A percentile compares a stretch with the other conserved stretches of the same genome.
These are phyloP conservation scores for Aspergillus eucalypticola DNA, from an alignment of 2,329 filamentous ascomycete species.

Conservation along the genomic window DNA sequence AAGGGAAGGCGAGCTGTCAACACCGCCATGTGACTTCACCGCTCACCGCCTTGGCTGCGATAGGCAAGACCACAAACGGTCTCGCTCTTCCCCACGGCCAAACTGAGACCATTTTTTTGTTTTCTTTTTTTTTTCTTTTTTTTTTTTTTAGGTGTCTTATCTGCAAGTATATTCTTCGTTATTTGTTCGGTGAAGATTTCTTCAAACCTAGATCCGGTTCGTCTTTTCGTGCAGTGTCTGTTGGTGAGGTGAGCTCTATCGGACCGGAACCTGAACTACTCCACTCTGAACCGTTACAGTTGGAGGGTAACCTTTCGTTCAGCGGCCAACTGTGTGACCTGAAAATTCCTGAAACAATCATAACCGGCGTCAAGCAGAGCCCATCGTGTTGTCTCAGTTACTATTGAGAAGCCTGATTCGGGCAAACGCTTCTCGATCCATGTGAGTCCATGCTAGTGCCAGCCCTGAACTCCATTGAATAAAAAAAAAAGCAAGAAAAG, in stretches of 20 bases:
- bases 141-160: background rate
- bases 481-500: conserved; percentile 9
- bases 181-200: background rate
- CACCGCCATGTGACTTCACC: conserved; percentile 35
- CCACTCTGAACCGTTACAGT: conserved; percentile 18
- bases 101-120: background rate
- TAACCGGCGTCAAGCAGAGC: conserved; percentile 10
- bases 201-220: background rate
- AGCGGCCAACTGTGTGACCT: conserved; percentile 9
- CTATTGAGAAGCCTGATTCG: conserved; percentile 28
- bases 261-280: conserved; percentile 32
- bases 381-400: conserved; percentile 34
- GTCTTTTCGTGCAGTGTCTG: background rate
- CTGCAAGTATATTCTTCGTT: background rate
- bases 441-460: conserved; percentile 29
- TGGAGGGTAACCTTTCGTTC: conserved; percentile 9
- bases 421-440: conserved; percentile 27
- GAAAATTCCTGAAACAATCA: conserved; percentile 9
- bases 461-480: background rate
- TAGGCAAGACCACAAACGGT: background rate
- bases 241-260: conserved; percentile 25
- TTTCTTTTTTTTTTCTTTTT: background rate
- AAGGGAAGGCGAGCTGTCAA: conserved; percentile 18
- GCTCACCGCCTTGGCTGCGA: conserved; percentile 22
- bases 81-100: background rate